Base-by-base conservation (phyloP, 1,139 yeast genomes). In the Magnusiomyces tetraspermus region DNA sequence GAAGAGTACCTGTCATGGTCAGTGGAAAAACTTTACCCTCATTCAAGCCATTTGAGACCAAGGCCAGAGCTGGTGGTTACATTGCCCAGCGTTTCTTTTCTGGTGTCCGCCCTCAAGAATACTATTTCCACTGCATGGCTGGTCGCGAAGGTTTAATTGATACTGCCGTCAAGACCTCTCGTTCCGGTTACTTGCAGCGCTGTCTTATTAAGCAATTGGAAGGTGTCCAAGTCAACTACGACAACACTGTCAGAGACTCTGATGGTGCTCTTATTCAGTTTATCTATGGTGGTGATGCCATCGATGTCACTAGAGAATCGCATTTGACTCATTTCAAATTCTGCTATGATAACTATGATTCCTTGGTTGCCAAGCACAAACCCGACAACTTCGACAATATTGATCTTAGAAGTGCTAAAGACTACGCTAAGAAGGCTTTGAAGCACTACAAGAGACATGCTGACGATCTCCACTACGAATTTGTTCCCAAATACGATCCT, bases 91-190 rank as follows among this genome's bases (percentile, higher is more conserved):
- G 99, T 65, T 94, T 94, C 82, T 92, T 89, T 71, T 88, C 97
- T 41, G 98, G 98, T 71, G 86, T 94, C 61, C 82, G 88, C 69
- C 98, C 98, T n/a, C 99, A 94, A 73, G 99, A 94, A 70, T 94
- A 94, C 71, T 94, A 90, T 67, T 94, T 94, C 92, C 99, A 94
- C 75, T 92, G 98, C 77, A 94, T 94, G 99, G 99, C 99, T 55
- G 99, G 99, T 71, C 85, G 99, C 76, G 99, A 94, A 78, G 99
- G 99, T 73, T 80, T 94, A 67, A 94, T 94, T 74, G 99, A 94
- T 77, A 94, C 99, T 55, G 98, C 99, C 53, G 98, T 94, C 60
- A 94, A 94, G 73, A 94, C 99, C 10, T 88, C 97, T 26, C 85
- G 97, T 74, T 90, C 98, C 53, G 99, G 99, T 68, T 94, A 94